phyloP scores from a whole-genome alignment of 352 stramenopile species.

The Blastocystis sp. region DNA sequence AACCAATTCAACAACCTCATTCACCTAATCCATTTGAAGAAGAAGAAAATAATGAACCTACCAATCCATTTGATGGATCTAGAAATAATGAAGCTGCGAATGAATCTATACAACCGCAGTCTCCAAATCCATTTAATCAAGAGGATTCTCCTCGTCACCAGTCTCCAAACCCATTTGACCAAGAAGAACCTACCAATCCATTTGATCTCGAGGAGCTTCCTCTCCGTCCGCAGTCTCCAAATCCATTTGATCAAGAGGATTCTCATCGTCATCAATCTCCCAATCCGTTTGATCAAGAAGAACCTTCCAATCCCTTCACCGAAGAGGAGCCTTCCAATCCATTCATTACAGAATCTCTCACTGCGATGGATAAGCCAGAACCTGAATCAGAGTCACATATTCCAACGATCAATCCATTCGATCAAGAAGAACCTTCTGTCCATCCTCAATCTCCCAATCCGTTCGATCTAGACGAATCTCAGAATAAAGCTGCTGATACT shows the following conservation, averaged over 20 bases:
- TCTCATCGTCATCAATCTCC: background rate
- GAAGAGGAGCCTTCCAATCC: background rate
- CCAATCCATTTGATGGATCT: constrained; percentile 30
- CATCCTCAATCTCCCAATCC: background rate
- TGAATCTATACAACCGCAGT: background rate
- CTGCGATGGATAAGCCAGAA: too few species aligned
- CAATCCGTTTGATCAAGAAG: background rate
- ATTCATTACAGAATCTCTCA: too few species aligned
- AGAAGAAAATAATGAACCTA: background rate
- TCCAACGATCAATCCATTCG: background rate
- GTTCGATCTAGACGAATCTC: too few species aligned
- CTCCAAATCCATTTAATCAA: background rate
- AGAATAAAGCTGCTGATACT: too few species aligned
- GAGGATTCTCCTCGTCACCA: background rate
- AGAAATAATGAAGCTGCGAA: background rate
- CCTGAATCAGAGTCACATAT: too few species aligned
- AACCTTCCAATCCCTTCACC: too few species aligned
- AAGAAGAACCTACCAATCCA: constrained; percentile 16
- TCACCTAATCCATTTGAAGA: background rate
- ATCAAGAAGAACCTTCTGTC: background rate
- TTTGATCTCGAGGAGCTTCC: background rate
- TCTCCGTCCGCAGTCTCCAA: background rate
- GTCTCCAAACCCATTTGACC: background rate
- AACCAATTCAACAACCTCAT: constrained; percentile 14
- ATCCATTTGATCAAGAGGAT: constrained; percentile 32